phyloP scores from a whole-genome alignment of 2,329 filamentous ascomycete genomes.

The Cladophialophora exuberans region DNA sequence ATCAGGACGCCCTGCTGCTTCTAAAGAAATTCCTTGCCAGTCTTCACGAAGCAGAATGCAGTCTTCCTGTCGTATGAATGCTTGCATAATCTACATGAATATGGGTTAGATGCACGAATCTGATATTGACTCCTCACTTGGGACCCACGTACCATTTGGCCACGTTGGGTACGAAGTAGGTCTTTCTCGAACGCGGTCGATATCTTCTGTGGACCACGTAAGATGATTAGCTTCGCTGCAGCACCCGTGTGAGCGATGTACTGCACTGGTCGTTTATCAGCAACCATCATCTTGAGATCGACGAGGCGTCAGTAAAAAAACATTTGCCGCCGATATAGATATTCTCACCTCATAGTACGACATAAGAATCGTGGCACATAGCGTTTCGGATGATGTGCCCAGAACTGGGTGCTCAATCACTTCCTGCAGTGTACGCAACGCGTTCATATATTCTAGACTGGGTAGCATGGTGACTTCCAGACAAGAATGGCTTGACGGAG shows the following conservation, averaged over 20 bases:
- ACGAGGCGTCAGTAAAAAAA: neutral
- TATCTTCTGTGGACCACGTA: neutral
- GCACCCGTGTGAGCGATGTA: neutral
- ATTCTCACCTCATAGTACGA: neutral
- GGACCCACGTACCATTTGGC: neutral
- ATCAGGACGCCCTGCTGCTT: neutral
- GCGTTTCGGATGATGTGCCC: neutral
- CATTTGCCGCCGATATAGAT: neutral
- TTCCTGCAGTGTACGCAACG: constrained; percentile 4
- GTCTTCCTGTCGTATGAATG: constrained; percentile 5
- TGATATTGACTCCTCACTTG: too few species aligned
- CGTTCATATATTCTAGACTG: neutral
- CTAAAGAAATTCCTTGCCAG: neutral
- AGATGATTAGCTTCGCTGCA: neutral
- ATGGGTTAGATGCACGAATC: too few species aligned
- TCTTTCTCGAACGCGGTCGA: neutral
- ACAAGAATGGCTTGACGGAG: neutral
- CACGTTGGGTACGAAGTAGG: neutral
- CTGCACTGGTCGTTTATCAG: neutral
- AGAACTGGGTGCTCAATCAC: constrained; percentile 1
- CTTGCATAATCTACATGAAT: neutral
- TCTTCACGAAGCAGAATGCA: neutral
- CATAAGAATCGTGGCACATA: neutral
- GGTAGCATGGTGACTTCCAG: neutral
- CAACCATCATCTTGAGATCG: neutral